Percentiles rank a stretch among this genome's conserved stretches.
These are phyloP conservation scores for Penicillium hesseltinei DNA, from an alignment of 2,329 filamentous ascomycete genomes.

Conservation along the genomic window DNA sequence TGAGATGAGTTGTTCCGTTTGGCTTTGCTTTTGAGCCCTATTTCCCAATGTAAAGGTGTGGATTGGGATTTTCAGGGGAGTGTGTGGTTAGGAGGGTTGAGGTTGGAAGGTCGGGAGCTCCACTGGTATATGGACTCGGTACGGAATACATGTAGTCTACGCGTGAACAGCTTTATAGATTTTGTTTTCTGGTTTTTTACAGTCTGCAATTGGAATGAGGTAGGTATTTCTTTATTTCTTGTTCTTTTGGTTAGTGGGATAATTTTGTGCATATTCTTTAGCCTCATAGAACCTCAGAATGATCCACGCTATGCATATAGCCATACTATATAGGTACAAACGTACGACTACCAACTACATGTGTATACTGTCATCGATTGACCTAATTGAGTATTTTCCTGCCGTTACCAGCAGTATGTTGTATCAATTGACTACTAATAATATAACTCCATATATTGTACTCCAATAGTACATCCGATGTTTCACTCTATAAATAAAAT, in stretches of 20 bases:
- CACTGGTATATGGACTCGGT: constrained; percentile 6
- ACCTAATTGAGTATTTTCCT: neutral
- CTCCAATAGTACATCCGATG: neutral
- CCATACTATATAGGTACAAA: neutral
- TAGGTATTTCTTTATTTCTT: neutral
- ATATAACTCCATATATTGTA: neutral
- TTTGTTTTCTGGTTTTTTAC: neutral
- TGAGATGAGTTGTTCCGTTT: neutral
- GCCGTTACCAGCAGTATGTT: too few species aligned
- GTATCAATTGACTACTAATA: neutral
- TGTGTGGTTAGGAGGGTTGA: constrained; percentile 9
- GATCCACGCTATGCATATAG: too few species aligned
- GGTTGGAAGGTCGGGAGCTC: constrained; percentile 3
- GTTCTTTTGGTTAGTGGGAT: neutral
- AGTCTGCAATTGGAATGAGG: neutral
- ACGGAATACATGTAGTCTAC: neutral
- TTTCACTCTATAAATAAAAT: neutral
- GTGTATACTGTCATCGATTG: neutral
- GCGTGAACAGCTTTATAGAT: neutral
- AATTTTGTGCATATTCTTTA: neutral
- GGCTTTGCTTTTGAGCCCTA: neutral
- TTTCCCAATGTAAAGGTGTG: neutral
- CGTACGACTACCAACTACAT: neutral
- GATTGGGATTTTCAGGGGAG: neutral
- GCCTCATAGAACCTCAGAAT: neutral